phyloP scores from a whole-genome alignment of 2,329 filamentous ascomycete species.

The Boeremia exigua region DNA sequence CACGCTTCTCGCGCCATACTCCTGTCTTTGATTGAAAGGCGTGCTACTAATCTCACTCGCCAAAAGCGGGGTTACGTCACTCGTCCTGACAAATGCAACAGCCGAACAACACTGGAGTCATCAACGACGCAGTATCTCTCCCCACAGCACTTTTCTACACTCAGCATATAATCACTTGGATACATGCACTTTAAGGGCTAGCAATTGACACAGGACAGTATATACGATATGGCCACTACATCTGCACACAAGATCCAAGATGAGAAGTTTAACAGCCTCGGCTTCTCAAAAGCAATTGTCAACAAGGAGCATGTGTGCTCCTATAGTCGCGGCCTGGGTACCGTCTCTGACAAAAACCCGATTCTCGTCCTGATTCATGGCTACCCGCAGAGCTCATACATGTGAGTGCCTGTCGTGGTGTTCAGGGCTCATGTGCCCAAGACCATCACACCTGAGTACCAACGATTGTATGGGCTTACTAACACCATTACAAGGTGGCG shows the following conservation, averaged over 20 bases:
- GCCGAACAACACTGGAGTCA: background rate
- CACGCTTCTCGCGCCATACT: background rate
- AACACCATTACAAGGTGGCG: constrained; percentile 32
- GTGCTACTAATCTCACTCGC: background rate
- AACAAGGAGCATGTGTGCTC: constrained; percentile 35
- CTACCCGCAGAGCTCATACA: constrained; percentile 41
- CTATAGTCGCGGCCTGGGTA: constrained; percentile 34
- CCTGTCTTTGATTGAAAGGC: background rate
- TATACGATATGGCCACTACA: constrained; percentile 23
- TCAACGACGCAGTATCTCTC: background rate
- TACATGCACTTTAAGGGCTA: background rate
- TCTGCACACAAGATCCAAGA: constrained; percentile 37
- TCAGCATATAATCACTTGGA: background rate
- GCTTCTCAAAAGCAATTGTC: constrained; percentile 33
- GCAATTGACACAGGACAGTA: background rate
- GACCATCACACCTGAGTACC: background rate
- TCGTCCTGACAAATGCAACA: constrained; percentile 5
- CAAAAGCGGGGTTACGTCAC: constrained; percentile 10
- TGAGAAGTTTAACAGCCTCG: constrained; percentile 35
- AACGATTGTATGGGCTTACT: too few species aligned
- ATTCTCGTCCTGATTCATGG: constrained; percentile 42
- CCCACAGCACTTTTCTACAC: background rate
- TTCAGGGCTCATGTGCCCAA: too few species aligned
- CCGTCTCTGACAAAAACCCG: constrained; percentile 35
- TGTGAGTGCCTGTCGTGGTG: constrained; percentile 16